phyloP scores from a whole-genome alignment of 345 rosid species.

The Syzygium jambos region DNA sequence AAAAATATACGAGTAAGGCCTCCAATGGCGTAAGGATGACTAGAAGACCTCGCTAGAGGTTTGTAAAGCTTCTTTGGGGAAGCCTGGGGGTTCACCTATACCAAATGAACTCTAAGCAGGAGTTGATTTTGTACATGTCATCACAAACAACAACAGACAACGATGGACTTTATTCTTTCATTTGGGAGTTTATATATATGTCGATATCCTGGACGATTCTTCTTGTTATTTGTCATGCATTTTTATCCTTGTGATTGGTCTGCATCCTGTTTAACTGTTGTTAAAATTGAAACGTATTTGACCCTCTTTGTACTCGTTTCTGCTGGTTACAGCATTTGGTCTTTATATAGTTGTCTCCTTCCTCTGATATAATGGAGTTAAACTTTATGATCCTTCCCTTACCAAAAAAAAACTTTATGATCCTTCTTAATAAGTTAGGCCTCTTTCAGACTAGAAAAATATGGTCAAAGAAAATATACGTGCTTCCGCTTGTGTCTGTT shows the following conservation, averaged over 20 bases:
- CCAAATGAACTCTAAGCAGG: background rate
- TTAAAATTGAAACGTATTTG: background rate
- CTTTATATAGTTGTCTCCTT: background rate
- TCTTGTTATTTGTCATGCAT: accelerated
- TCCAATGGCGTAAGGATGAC: background rate
- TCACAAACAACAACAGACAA: background rate
- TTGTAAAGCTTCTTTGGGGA: background rate
- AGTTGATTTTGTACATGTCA: background rate
- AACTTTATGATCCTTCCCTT: background rate
- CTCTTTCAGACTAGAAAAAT: background rate
- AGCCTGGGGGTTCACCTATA: background rate
- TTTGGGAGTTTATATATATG: background rate
- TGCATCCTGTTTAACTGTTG: background rate
- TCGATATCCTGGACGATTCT: background rate
- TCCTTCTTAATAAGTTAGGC: background rate
- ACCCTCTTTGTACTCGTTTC: background rate
- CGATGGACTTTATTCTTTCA: background rate
- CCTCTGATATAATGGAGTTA: background rate
- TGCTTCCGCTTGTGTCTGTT: background rate
- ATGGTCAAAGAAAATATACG: background rate
- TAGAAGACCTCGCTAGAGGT: background rate
- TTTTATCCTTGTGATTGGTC: background rate
- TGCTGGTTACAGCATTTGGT: background rate
- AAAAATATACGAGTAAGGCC: background rate
- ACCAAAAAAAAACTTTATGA: background rate